These are phyloP conservation scores for Dendrocalamus latiflorus DNA, from an alignment of 202 grass and related monocot genomes.

Conservation along the genomic window DNA sequence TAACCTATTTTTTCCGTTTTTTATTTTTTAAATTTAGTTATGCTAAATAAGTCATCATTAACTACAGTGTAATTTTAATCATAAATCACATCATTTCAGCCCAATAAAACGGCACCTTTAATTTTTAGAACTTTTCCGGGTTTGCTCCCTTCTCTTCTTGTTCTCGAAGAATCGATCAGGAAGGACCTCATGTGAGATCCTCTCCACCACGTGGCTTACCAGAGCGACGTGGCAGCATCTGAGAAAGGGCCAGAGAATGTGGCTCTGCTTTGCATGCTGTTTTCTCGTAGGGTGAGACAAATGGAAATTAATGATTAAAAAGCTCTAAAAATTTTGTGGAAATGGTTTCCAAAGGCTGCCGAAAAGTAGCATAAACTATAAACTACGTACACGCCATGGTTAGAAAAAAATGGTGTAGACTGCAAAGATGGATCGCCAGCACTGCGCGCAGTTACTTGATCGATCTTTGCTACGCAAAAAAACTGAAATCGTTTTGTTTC, in stretches of 20 bases:
- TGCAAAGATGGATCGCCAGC: not conserved
- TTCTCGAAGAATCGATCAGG: too few species aligned
- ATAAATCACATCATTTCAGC: too few species aligned
- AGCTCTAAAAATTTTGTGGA: not conserved
- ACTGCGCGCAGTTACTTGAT: not conserved
- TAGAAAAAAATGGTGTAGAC: not conserved
- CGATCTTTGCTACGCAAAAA: not conserved
- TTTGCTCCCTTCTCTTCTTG: too few species aligned
- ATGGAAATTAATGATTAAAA: not conserved
- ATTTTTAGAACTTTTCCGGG: not conserved
- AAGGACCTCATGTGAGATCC: too few species aligned
- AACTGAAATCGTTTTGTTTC: not conserved
- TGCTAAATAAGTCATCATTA: too few species aligned
- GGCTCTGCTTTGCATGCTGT: not conserved
- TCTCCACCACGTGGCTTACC: too few species aligned
- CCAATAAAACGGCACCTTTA: not conserved
- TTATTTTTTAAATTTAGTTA: too few species aligned
- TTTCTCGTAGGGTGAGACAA: not conserved
- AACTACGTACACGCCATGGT: not conserved
- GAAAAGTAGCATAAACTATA: not conserved
- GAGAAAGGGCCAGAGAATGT: too few species aligned
- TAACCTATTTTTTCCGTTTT: too few species aligned
- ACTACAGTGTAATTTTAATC: too few species aligned
- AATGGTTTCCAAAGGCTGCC: not conserved
- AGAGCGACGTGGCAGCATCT: too few species aligned